Conservation (phyloP, 345 rosid species). For the Ceriops decandra region DNA sequence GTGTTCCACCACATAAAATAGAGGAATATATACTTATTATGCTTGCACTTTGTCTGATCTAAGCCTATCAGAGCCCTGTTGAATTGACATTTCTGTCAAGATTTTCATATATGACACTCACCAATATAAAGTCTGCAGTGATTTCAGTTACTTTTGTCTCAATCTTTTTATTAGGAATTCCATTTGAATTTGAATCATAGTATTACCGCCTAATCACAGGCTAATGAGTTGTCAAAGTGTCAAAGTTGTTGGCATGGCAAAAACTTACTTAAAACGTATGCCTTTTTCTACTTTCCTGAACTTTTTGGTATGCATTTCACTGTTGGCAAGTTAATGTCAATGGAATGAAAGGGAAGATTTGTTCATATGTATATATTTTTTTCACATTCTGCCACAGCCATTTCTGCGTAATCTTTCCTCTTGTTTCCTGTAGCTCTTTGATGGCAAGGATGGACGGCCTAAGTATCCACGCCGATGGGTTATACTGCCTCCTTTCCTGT, state of each 20-base stretch:
- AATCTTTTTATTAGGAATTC: no score
- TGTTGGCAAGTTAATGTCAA: background rate
- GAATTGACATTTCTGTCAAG: background rate
- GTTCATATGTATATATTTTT: background rate
- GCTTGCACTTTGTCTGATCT: no score
- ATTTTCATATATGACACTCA: background rate
- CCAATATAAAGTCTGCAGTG: background rate
- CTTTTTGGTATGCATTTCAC: background rate
- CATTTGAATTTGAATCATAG: no score
- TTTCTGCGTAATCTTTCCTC: background rate
- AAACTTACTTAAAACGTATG: background rate
- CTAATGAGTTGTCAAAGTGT: no score
- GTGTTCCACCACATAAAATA: no score
- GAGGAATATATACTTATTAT: no score
- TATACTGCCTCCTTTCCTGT: slow-evolving; percentile 84
- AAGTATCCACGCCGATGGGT: slow-evolving; percentile 92
- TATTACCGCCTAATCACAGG: no score
- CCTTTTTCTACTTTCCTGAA: background rate
- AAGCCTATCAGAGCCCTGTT: background rate
- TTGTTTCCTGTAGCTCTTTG: slow-evolving; percentile 57
- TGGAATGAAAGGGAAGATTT: background rate
- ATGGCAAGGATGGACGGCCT: slow-evolving; percentile 88
- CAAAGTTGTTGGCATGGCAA: no score
- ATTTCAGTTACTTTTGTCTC: background rate
- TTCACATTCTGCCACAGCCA: background rate